Evolutionary conservation across 495 filamentous ascomycete species (phyloP).

Genomic region (Peziza echinospora): DNA sequence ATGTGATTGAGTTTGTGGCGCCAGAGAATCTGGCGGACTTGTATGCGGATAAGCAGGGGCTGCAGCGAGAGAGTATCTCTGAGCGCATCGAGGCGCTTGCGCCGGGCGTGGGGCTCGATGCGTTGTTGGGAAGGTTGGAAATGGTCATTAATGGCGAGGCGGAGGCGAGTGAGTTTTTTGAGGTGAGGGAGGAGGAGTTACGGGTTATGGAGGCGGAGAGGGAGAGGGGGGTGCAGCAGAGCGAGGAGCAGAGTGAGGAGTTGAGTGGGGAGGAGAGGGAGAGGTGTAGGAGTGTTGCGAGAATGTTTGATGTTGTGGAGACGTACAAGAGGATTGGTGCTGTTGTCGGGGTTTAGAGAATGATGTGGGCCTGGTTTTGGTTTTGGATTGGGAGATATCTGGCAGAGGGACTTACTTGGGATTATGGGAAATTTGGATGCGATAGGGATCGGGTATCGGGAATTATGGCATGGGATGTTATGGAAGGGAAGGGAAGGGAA

Average conservation of each 20-base stretch:
- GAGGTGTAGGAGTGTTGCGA: slow-evolving; percentile 3
- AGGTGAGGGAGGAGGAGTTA: slow-evolving; percentile 6
- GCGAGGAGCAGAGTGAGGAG: background rate
- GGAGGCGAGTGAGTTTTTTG: slow-evolving; percentile 16
- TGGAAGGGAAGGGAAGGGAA: no score
- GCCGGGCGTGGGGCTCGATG: slow-evolving; percentile 16
- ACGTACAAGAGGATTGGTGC: slow-evolving; percentile 18
- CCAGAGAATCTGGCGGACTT: slow-evolving; percentile 17
- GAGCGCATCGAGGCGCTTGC: slow-evolving; percentile 15
- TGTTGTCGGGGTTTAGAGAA: slow-evolving; percentile 15
- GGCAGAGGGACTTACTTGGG: no score
- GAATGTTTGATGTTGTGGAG: slow-evolving; percentile 14
- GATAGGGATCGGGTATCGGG: no score
- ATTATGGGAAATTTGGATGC: no score
- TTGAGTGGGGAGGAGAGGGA: background rate
- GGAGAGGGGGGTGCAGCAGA: slow-evolving; percentile 2
- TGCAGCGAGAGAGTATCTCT: slow-evolving; percentile 7
- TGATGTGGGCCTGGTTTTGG: no score
- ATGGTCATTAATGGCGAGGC: slow-evolving; percentile 17
- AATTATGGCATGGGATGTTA: no score
- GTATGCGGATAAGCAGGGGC: slow-evolving; percentile 7
- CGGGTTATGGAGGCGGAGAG: background rate
- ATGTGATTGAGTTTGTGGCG: slow-evolving; percentile 7
- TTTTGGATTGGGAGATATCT: no score
- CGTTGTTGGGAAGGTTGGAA: slow-evolving; percentile 17